Percentiles rank a stretch among this genome's conserved stretches.
These are phyloP conservation scores for Lenzites betulinus DNA, from an alignment of 768 basidiomycete species.

Conservation along the genomic window DNA sequence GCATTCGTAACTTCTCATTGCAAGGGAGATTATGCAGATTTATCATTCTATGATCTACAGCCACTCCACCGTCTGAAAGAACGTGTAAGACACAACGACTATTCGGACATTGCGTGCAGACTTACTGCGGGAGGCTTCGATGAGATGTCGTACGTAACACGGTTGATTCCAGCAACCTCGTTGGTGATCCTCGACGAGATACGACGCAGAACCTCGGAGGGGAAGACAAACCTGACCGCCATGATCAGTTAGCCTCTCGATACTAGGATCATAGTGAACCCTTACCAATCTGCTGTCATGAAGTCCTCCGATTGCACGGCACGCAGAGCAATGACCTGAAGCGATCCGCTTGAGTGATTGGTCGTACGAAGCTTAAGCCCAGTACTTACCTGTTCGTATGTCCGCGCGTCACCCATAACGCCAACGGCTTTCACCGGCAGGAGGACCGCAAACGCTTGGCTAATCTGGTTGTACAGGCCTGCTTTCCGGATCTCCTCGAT, in stretches of 20 bases:
- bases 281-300: slow-evolving; percentile 98
- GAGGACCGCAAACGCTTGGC: slow-evolving; percentile 95
- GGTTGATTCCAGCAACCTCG: slow-evolving; percentile 95
- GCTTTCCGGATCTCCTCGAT: slow-evolving; percentile 97
- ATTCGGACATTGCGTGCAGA: slow-evolving; percentile 2
- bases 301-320: slow-evolving; percentile 99
- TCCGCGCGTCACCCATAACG: slow-evolving; percentile 95
- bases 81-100: neutral
- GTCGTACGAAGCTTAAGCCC: neutral
- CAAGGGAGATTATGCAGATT: neutral
- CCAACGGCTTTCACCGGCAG: slow-evolving; percentile 97
- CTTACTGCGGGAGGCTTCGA: slow-evolving; percentile 93
- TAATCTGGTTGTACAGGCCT: slow-evolving; percentile 88
- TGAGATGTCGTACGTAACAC: slow-evolving; percentile 94
- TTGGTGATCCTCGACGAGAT: slow-evolving; percentile 98
- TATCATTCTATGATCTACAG: slow-evolving; percentile 26
- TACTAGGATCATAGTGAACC: neutral
- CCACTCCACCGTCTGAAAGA: slow-evolving; percentile 47
- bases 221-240: slow-evolving; percentile 85
- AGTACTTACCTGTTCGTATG: slow-evolving; percentile 81
- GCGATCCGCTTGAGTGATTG: neutral
- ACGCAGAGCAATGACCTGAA: slow-evolving; percentile 86
- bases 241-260: neutral
- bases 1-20: neutral
- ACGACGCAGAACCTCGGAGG: slow-evolving; percentile 80